Evolutionary conservation across 1,284 basidiomycete genomes (phyloP), one percentile per base, ranked within the genome.

Genomic region (Xanthoconium separans): DNA sequence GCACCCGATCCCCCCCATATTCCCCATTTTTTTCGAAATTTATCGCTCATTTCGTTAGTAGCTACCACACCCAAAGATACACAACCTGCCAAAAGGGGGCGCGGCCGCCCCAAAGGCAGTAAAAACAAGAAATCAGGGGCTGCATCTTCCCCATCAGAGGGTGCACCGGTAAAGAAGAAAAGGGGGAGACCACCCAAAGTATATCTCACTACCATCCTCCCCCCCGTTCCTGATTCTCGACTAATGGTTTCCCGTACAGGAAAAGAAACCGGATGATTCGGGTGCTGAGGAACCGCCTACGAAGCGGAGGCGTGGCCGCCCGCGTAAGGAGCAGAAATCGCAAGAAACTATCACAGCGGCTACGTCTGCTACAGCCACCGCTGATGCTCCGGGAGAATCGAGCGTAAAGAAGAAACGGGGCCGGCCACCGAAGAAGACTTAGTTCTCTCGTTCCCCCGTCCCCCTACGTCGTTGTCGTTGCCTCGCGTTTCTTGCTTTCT

Each of bases 131-230:
- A 85, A 68, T 68, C 76, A 53, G 67, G 74, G 62, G 69, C 68
- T 56, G 61, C 73, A 41, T 66, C 77, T 13, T 63, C 74, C 47
- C 70, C 74, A 55, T 70, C 76, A 48, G 66, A 76, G 70, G 70
- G 57, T 27, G 60, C 70, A 31, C 65, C 56, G 9, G 58, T 69
- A 30, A 82, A 81, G 75, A 84, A 85, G 74, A 78, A 76, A 53
- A 80, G 89, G 65, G 89, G 89, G 44, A 78, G 89, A 65, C 88
- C 88, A 53, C 87, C 83, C 66, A 91, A 91, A 81, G 88, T 89
- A 69, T 70, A 60, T 58, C 57, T 58, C 15, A 37, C 60, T 54
- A 22, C 44, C 44, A 50, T 48, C n/a, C n/a, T n/a, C n/a, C 22
- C 61, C 56, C 59, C 54, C 62, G 53, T 61, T 61, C 61, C 65